Base-by-base conservation (phyloP, 176 grass and related monocot genomes). In the Luzula sylvatica region DNA sequence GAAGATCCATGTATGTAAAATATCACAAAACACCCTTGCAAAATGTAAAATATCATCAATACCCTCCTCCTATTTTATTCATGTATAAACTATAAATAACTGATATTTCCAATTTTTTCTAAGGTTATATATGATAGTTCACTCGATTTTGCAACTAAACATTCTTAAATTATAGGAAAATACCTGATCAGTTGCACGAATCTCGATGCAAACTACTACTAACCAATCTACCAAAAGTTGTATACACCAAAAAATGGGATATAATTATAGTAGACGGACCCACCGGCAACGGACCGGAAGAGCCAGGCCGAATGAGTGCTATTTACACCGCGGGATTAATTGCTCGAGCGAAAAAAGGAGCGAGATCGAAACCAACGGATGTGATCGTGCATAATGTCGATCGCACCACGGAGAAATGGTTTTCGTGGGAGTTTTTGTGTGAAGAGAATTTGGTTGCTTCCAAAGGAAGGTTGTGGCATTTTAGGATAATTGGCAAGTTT, bases 351-450 rank as follows among this genome's bases (percentile, higher is more conserved):
- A 58, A 78, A 21, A 60, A 46, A 11, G 74, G 73, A 18, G 27
- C 23, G 8, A 26, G 13, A 46, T 48, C 21, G 70, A 79, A 69
- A 2, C 66, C 80, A 11, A 94, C 82, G 15, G 77, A 94, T 68
- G 70, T 94, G 11, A 86, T 86, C 65, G 77, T 94, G 30, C 87
- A 94, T 59, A 78, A 94, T 68, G 81, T 94, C 2, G 3, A 94
- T 41, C 74, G 87, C 23, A 72, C 20, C 16, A 77, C 85, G 3
- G 87, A 94, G 81, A 86, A 52, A 65, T 27, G 1, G 22, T 94
- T 76, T 56, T 74, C 75, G 2, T 21, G 72, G 71, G 87, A 94
- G 75, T 94, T 83, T 57, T 70, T 94, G 19, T 94, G 87, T 53
- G 29, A 80, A 0, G 61, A 43, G 65, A 73, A 82, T 35, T 45